Conservation (phyloP, 2,329 filamentous ascomycete genomes). For the Chalara sp. region DNA sequence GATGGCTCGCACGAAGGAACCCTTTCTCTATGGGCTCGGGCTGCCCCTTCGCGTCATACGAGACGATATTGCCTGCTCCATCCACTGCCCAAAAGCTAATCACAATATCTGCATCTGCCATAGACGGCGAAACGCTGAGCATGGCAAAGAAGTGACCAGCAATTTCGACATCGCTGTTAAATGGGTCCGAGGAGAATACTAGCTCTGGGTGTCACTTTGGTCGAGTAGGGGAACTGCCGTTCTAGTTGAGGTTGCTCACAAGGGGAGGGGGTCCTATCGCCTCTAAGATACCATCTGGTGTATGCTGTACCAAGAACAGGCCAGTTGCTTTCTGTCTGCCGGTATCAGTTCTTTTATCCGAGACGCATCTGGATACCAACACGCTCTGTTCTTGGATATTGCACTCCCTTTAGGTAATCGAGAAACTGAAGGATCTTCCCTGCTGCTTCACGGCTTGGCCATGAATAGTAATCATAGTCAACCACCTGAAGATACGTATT, state of each 20-base stretch:
- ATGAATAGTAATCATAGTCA: conserved; percentile 24
- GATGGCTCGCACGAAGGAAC: conserved; percentile 5
- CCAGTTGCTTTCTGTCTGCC: conserved; percentile 3
- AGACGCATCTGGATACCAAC: conserved; percentile 7
- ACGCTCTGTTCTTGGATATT: background rate
- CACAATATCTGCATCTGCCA: too few relatives aligned
- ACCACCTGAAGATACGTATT: conserved; percentile 4
- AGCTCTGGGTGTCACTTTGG: background rate
- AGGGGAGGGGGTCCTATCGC: background rate
- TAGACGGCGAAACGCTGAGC: conserved; percentile 3
- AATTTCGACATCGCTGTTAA: conserved; percentile 3
- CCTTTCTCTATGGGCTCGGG: conserved; percentile 4
- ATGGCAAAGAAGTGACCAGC: conserved; percentile 6
- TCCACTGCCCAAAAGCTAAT: too few relatives aligned
- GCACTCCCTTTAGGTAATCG: conserved; percentile 35
- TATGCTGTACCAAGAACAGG: conserved; percentile 6
- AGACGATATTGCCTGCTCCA: background rate
- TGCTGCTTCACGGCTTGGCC: conserved; percentile 30
- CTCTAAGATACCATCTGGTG: conserved; percentile 3
- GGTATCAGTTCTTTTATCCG: conserved; percentile 3
- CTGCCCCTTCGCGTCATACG: conserved; percentile 1
- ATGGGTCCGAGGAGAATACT: conserved; percentile 1
- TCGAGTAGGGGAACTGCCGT: background rate
- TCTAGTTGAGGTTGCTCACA: background rate
- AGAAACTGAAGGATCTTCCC: conserved; percentile 30